Evolutionary conservation across 2,329 filamentous ascomycete species (phyloP).

Genomic region (Epichloe sp.): DNA sequence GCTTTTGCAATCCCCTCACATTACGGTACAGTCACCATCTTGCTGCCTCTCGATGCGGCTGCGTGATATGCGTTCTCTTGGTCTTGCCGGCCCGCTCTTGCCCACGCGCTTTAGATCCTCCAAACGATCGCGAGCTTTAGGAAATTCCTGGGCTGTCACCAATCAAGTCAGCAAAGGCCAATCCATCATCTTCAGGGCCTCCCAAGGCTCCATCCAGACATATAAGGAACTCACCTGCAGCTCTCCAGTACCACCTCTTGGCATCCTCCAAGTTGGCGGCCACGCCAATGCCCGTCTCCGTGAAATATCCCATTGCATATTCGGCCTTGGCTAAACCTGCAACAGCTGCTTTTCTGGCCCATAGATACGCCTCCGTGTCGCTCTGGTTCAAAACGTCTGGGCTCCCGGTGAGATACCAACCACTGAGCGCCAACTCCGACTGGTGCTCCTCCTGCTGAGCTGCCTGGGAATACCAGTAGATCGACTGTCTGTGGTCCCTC

Average conservation of each 20-base stretch:
- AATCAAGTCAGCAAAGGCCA: background rate
- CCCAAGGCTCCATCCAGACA: background rate
- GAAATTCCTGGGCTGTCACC: constrained; percentile 71
- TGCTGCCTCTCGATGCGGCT: constrained; percentile 74
- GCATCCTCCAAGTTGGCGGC: constrained; percentile 82
- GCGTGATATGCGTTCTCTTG: constrained; percentile 65
- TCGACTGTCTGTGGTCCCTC: constrained; percentile 72
- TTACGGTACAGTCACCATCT: constrained; percentile 76
- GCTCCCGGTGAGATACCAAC: constrained; percentile 91
- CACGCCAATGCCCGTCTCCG: constrained; percentile 85
- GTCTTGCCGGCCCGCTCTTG: constrained; percentile 51
- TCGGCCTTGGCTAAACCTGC: constrained; percentile 85
- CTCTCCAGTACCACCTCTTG: constrained; percentile 95
- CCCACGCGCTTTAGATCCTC: constrained; percentile 82
- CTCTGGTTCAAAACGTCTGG: constrained; percentile 81
- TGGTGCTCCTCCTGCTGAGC: constrained; percentile 92
- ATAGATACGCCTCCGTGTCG: constrained; percentile 92
- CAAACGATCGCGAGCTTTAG: constrained; percentile 81
- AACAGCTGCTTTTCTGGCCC: constrained; percentile 85
- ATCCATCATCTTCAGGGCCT: background rate
- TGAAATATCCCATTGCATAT: constrained; percentile 96
- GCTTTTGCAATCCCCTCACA: constrained; percentile 38
- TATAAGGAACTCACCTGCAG: constrained; percentile 52
- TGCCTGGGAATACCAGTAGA: constrained; percentile 87
- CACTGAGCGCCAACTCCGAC: constrained; percentile 68